Base-by-base conservation (phyloP, 208 protist species). In the Trypanosoma brucei region DNA sequence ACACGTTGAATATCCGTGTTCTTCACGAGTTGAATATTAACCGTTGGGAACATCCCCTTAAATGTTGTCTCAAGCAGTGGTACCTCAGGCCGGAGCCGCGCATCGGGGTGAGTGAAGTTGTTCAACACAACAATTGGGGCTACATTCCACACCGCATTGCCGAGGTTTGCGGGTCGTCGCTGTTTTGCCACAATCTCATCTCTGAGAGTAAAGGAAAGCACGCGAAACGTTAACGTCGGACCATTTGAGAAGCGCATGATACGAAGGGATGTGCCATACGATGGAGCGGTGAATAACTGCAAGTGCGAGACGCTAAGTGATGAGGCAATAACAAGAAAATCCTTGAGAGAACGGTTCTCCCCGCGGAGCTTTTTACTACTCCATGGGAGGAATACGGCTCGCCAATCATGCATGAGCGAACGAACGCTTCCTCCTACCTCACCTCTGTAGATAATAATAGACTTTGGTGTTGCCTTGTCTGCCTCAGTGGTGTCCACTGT, bases 171-270 rank as follows among this genome's bases (percentile, higher is more conserved):
- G n/a, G 81, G 79, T 0, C 86, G 83, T 8, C 87, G 88, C 70
- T 93, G 86, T 55, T 78, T 70, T 9, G 86, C 78, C 14, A 85
- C 62, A 58, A 96, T 81, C 39, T 96, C 92, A 59, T 83, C 75
- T 58, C 83, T 75, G 52, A 94, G 72, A n/a, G 79, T 80, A 78
- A 96, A 96, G 62, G 83, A 91, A 33, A 88, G 65, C 31, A 96
- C 84, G 50, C 89, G 88, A 65, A 96, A 94, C 45, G 80, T 83
- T 30, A 96, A 73, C 31, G 92, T 95, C 7, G 92, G 92, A 11
- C 92, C 92, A 61, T 95, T 93, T 49, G 88, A 86, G 69, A 93
- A 92, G 42, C 89, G 86, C 81, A 95, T 89, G 51, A 96, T 94
- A 55, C 88, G 86, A 49, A 96, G 78, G 55, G 84, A 86, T 1